Base-by-base conservation (phyloP, 164 flowering plant species). In the Vitis rupestris region DNA sequence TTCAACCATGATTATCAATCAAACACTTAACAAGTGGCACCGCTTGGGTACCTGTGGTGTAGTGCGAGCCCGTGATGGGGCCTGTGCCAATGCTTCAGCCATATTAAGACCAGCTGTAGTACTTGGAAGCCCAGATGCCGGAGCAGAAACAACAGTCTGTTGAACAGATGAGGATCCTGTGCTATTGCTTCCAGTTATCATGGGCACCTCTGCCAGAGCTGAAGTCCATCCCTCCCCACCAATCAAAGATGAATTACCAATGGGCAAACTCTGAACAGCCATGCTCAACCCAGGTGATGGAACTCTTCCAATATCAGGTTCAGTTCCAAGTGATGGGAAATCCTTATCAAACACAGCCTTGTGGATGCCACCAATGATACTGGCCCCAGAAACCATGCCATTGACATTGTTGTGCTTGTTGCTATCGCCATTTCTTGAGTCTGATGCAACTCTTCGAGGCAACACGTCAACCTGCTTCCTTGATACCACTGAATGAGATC, bases 11-110 rank as follows among this genome's bases (percentile, higher is more conserved):
- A 31, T 47, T 19, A 70, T 12, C 65, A 30, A 48, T 61, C 23
- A 50, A 1, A 59, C 12, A 27, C 13, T 14, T 15, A 51, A 47
- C 55, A 67, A 10, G 51, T 56, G 59, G 37, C 19, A 10, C 3
- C 44, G 50, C 31, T 51, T 49, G 56, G 50, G 55, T 79, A 89
- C 98, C 94, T 87, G 90, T 2, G 97, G 89, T 75, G 80, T 48
- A 67, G 88, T 74, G 17, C 87, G 88, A 67, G 85, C 77, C 51
- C 88, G 84, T 52, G 82, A 50, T 65, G 98, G 93, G 61, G 83
- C 83, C 77, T 90, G 97, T 61, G 84, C 89, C 72, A 94, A 77
- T 27, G 97, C 81, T 84, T 91, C 99, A 71, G 97, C 98, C 99
- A 94, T 94, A 75, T 91, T 94, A 30, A 89, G 90, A 68, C 90